Conservation (phyloP, 805 yeast genomes). For the Starmera amethionina region DNA sequence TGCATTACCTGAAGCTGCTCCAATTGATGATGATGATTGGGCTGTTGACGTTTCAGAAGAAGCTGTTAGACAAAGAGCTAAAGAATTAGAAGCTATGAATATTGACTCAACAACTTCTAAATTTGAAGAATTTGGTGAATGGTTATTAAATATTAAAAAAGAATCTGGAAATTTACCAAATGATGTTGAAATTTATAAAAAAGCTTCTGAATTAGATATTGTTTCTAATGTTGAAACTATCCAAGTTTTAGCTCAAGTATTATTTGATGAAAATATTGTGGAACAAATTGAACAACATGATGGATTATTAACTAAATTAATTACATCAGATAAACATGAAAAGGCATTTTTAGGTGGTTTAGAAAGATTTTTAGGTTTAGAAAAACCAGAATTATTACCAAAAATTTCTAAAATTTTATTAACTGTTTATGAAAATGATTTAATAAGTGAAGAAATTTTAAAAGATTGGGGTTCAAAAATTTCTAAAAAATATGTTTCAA, state of each 20-base stretch:
- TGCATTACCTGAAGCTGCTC: conserved; percentile 47
- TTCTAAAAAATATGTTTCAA: conserved; percentile 88
- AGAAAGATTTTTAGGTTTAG: conserved; percentile 84
- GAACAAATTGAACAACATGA: conserved; percentile 66
- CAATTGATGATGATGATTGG: conserved; percentile 88
- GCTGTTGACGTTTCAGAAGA: conserved; percentile 95
- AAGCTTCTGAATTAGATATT: conserved; percentile 72
- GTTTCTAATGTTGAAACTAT: conserved; percentile 64
- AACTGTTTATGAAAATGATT: conserved; percentile 72
- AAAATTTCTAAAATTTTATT: conserved; percentile 74
- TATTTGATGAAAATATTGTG: conserved; percentile 72
- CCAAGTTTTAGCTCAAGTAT: conserved; percentile 85
- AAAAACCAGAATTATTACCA: conserved; percentile 62
- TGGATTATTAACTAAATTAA: conserved; percentile 74
- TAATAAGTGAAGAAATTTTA: conserved; percentile 75
- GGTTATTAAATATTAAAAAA: conserved; percentile 54
- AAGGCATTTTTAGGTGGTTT: conserved; percentile 90
- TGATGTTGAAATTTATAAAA: conserved; percentile 89
- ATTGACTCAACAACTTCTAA: conserved; percentile 30
- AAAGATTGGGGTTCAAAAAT: conserved; percentile 83
- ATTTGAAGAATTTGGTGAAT: conserved; percentile 78
- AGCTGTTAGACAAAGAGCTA: conserved; percentile 87
- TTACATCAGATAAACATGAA: conserved; percentile 61
- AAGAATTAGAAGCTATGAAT: conserved; percentile 64
- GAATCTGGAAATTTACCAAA: conserved; percentile 55